Evolutionary conservation across 2,329 filamentous ascomycete genomes (phyloP).

Genomic region (Tolypocladium guangdongense): DNA sequence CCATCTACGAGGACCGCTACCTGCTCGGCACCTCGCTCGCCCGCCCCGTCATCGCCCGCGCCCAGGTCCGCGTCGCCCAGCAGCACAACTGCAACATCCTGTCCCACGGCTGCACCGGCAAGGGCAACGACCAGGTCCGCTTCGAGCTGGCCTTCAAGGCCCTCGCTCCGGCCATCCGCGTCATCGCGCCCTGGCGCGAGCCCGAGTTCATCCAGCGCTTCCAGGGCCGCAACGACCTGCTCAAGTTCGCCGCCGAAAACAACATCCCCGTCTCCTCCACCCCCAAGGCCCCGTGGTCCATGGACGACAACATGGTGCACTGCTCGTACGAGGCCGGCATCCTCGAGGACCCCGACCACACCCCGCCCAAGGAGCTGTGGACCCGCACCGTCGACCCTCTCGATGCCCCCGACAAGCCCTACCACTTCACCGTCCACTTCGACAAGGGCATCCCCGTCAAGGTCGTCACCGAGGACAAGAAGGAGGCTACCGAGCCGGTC

Average conservation of each 20-base stretch:
- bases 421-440: constrained; percentile 55
- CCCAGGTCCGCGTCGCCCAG: constrained; percentile 23
- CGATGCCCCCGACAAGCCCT: constrained; percentile 51
- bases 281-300: constrained; percentile 58
- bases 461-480: constrained; percentile 38
- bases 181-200: constrained; percentile 63
- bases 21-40: constrained; percentile 44
- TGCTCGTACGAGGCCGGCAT: constrained; percentile 67
- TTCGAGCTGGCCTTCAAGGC: constrained; percentile 20
- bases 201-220: constrained; percentile 27
- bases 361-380: constrained; percentile 60
- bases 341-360: constrained; percentile 45
- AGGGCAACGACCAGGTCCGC: constrained; percentile 28
- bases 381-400: constrained; percentile 39
- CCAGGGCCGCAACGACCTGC: constrained; percentile 55
- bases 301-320: constrained; percentile 29
- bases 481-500: constrained; percentile 34
- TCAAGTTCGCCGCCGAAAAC: constrained; percentile 56
- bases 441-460: constrained; percentile 57
- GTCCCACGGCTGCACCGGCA: constrained; percentile 49
- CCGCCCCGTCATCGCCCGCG: constrained; percentile 54
- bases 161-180: constrained; percentile 50
- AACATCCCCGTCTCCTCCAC: constrained; percentile 63
- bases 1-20: constrained; percentile 47
- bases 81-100: constrained; percentile 26